A percentile compares a stretch with the other conserved stretches of the same genome.
Evolutionary conservation across 1,284 basidiomycete species (phyloP).

Genomic region (Melampsora americana): DNA sequence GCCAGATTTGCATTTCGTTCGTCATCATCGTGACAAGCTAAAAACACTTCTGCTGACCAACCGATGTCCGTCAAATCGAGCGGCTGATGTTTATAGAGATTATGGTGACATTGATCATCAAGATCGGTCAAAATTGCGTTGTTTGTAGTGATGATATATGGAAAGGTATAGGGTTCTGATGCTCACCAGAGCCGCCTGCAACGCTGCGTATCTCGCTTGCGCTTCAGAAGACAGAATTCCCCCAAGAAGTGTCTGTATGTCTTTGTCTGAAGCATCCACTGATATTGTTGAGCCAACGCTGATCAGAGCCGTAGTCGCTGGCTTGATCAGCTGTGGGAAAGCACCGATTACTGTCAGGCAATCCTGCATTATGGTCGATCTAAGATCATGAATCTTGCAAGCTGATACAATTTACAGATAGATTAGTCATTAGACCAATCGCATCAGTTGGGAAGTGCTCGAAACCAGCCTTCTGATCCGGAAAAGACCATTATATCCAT

Average conservation of each 20-base stretch:
- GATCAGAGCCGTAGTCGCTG: slow-evolving; percentile 76
- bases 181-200: slow-evolving; percentile 67
- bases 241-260: slow-evolving; percentile 66
- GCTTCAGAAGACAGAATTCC: slow-evolving; percentile 83
- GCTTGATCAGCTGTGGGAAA: slow-evolving; percentile 79
- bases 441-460: neutral
- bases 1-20: slow-evolving; percentile 85
- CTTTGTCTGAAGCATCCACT: slow-evolving; percentile 63
- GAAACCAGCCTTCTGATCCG: slow-evolving; percentile 69
- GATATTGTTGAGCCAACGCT: slow-evolving; percentile 80
- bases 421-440: neutral
- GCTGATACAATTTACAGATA: slow-evolving; percentile 24
- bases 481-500: slow-evolving; percentile 85
- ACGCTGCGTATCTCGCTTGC: slow-evolving; percentile 79
- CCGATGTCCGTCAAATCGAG: slow-evolving; percentile 92
- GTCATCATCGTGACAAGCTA: slow-evolving; percentile 85
- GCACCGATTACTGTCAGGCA: slow-evolving; percentile 72
- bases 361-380: slow-evolving; percentile 61
- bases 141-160: too few relatives aligned
- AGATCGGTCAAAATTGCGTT: neutral
- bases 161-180: neutral
- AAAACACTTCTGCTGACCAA: slow-evolving; percentile 84
- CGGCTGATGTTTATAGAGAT: slow-evolving; percentile 60
- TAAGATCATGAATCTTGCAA: slow-evolving; percentile 47
- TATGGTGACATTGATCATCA: neutral